phyloP scores from a whole-genome alignment of 345 rosid genomes.

The Brassica carinata region DNA sequence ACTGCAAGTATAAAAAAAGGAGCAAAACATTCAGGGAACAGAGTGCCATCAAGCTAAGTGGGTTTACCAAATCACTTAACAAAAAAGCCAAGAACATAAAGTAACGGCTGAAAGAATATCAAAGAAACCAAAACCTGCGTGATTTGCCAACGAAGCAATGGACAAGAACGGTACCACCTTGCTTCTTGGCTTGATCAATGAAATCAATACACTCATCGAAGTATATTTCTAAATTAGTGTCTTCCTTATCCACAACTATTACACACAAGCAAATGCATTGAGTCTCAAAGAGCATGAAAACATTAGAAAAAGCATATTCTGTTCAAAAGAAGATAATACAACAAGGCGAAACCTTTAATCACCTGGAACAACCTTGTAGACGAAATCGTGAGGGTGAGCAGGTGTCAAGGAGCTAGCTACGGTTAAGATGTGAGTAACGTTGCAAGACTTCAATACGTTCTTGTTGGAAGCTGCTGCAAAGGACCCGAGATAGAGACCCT shows the following conservation, averaged over 20 bases:
- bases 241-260: conserved; percentile 61
- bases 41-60: background rate
- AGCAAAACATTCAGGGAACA: background rate
- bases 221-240: conserved; percentile 54
- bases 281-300: too few species aligned
- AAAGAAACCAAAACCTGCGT: conserved; percentile 44
- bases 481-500: conserved; percentile 61
- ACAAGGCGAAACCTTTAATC: background rate
- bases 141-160: conserved; percentile 53
- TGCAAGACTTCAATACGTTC: conserved; percentile 44
- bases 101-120: background rate
- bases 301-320: too few species aligned
- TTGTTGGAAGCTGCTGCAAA: conserved; percentile 51
- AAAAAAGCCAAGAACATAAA: background rate
- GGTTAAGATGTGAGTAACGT: conserved; percentile 51
- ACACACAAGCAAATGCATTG: too few species aligned
- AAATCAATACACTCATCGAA: conserved; percentile 70
- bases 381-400: conserved; percentile 46
- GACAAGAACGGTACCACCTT: conserved; percentile 48
- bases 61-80: background rate
- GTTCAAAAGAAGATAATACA: too few species aligned
- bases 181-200: conserved; percentile 64
- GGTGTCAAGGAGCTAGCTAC: conserved; percentile 48
- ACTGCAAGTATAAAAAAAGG: conserved; percentile 39
- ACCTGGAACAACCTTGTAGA: conserved; percentile 52